Base-by-base conservation (phyloP, 768 basidiomycete species). In the Pholiota microspora region DNA sequence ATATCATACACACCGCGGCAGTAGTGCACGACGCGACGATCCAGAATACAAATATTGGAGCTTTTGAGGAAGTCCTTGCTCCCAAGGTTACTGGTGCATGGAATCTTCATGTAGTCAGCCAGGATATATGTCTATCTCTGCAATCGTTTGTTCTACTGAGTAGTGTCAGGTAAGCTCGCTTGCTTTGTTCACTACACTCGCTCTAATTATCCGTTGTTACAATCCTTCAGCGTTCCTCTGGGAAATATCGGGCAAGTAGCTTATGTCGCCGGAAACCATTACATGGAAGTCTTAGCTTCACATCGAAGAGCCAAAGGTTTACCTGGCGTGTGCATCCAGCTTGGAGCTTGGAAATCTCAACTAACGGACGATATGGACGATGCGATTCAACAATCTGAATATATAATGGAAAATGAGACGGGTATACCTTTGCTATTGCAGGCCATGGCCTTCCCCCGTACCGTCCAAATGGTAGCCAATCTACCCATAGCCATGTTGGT, bases 31-130 rank as follows among this genome's bases (percentile, higher is more conserved):
- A 69, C 50, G 59, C 65, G 6, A 56, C 57, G 7, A 65, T 67
- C 21, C 60, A 50, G 12, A 57, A 53, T 2, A 49, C 64, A 32
- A 53, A 61, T 5, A 21, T 13, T 3, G 49, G 44, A 13, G 42
- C 53, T 31, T 65, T 66, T 35, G 60, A 62, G 8, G 44, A 15
- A 2, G 68, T 69, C 7, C 59, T 66, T 38, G 45, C 49, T 7
- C 62, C 68, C 7, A 69, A 69, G 45, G 64, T 67, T 9, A 27
- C 56, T 4, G 68, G 62, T 13, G 64, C 65, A 0, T 67, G 67
- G 64, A 69, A 68, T 52, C 55, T 69, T n/a, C 65, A 69, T 42
- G 8, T 58, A 7, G 48, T 68, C 29, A 56, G 59, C 36, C 38
- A 54, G 34, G 62, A 67, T 18, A 23, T 67, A 7, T 55, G 49